Evolutionary conservation across 805 yeast genomes (phyloP).

Genomic region (Ogataea polymorpha): DNA sequence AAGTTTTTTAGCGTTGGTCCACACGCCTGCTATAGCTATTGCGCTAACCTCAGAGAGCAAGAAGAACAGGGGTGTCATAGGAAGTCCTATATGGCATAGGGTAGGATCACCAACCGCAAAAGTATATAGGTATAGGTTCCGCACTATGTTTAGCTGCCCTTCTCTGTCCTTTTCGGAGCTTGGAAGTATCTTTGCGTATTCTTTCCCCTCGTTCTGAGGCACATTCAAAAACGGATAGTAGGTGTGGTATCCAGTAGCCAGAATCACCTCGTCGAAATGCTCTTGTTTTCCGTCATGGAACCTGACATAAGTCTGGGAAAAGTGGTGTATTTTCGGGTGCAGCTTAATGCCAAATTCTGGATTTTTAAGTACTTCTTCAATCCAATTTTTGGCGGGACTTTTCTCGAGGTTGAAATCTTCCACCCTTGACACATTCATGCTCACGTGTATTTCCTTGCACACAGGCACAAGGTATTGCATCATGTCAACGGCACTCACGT

Average conservation of each 20-base stretch:
- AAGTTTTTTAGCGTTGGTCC: conserved; percentile 5
- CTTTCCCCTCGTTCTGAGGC: conserved; percentile 5
- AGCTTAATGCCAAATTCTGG: conserved; percentile 27
- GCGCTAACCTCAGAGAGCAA: conserved; percentile 50
- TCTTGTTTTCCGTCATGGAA: conserved; percentile 34
- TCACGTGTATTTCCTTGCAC: conserved; percentile 21
- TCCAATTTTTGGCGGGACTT: conserved; percentile 24
- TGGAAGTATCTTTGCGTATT: conserved; percentile 2
- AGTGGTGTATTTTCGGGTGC: conserved; percentile 38
- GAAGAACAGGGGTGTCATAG: conserved; percentile 43
- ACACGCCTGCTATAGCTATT: conserved; percentile 48
- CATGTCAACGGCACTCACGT: conserved; percentile 67
- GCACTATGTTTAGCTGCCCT: conserved; percentile 2
- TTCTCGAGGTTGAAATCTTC: conserved; percentile 17
- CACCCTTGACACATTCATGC: conserved; percentile 1
- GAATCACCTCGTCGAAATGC: conserved; percentile 38
- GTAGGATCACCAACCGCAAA: conserved; percentile 42
- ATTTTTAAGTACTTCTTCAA: conserved; percentile 38
- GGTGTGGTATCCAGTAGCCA: conserved; percentile 51
- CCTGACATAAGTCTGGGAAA: conserved; percentile 33
- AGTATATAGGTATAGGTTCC: conserved; percentile 31
- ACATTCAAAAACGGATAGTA: conserved; percentile 39
- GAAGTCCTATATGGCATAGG: conserved; percentile 39
- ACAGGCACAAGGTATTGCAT: conserved; percentile 39
- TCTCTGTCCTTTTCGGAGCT: not conserved